phyloP scores from a whole-genome alignment of 768 basidiomycete species.

The Termitomyces sp. region DNA sequence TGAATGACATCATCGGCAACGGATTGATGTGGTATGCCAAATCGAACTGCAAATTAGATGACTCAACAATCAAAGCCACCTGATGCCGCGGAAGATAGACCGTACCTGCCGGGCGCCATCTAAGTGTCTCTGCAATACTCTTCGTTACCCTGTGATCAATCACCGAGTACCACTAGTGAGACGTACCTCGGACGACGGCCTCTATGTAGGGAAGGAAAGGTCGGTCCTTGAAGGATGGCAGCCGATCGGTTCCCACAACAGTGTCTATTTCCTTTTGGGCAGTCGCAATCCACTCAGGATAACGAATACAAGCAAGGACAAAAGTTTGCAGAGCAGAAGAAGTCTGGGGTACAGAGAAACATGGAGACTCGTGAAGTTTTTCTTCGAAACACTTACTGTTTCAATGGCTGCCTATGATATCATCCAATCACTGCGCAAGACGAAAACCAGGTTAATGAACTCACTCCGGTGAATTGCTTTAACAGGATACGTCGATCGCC shows the following conservation, averaged over 20 bases:
- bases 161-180: not conserved
- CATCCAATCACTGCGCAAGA: not conserved
- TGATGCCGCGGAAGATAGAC: not conserved
- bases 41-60: not conserved
- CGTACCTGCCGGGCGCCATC: not conserved
- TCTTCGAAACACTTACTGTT: not conserved
- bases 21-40: not conserved
- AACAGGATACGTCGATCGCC: not conserved
- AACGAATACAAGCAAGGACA: not conserved
- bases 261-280: not conserved
- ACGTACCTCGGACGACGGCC: not conserved
- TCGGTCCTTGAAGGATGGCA: not conserved
- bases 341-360: not conserved
- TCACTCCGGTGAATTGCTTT: not conserved
- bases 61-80: not conserved
- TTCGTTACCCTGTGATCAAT: not conserved
- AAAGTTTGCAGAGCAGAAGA: not conserved
- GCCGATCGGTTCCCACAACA: not conserved
- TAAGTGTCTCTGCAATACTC: not conserved
- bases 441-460: not conserved
- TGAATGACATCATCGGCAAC: not conserved
- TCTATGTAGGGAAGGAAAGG: not conserved
- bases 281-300: not conserved
- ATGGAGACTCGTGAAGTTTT: not conserved
- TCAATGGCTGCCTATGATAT: not conserved